A percentile compares a stretch with the other conserved stretches of the same genome.
phyloP scores from a whole-genome alignment of 768 basidiomycete genomes.

The Tulasnella sp. region DNA sequence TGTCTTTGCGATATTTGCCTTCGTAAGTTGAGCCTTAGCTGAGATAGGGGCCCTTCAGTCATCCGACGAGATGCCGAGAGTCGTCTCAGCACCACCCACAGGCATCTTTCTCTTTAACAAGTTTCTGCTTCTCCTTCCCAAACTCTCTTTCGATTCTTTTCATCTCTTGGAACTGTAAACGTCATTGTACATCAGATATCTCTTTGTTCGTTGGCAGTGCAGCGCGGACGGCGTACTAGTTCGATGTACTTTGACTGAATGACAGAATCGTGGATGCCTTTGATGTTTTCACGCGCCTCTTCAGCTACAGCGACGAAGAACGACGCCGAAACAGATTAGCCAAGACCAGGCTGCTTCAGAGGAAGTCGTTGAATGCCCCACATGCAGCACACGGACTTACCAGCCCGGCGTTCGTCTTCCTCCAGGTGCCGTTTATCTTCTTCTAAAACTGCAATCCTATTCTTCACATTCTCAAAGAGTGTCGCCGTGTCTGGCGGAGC shows the following conservation, averaged over 20 bases:
- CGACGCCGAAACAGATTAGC: conserved; percentile 16
- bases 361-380: conserved; percentile 16
- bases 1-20: conserved; percentile 81
- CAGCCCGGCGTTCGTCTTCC: conserved; percentile 75
- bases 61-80: conserved; percentile 1
- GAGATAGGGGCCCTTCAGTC: background rate
- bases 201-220: background rate
- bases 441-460: conserved; percentile 81
- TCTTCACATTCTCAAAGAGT: conserved; percentile 87
- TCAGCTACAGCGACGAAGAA: conserved; percentile 52
- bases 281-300: conserved; percentile 82
- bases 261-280: conserved; percentile 74
- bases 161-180: conserved; percentile 74
- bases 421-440: conserved; percentile 84
- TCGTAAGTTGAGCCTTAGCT: conserved; percentile 83
- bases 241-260: conserved; percentile 86
- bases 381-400: conserved; percentile 44
- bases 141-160: conserved; percentile 84
- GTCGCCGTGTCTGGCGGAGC: conserved; percentile 70
- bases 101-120: conserved; percentile 86
- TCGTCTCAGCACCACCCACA: conserved; percentile 45
- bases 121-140: conserved; percentile 87
- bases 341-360: conserved; percentile 24
- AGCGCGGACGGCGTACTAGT: conserved; percentile 52
- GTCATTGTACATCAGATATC: conserved; percentile 28